Base-by-base conservation (phyloP, 1,139 yeast genomes). In the Debaryomyces nepalensis region DNA sequence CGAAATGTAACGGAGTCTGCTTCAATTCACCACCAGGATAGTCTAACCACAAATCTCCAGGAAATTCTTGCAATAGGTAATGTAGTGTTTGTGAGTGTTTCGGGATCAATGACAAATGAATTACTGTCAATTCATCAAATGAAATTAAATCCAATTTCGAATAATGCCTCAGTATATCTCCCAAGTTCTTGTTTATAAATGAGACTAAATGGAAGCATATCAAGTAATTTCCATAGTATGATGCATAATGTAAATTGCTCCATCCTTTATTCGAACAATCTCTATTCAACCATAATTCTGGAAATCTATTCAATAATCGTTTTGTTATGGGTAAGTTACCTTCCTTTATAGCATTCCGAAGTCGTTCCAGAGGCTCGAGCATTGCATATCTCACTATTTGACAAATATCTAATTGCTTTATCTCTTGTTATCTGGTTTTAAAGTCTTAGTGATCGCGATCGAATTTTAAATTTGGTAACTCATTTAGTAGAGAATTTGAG, bases 241-340 rank as follows among this genome's bases (percentile, higher is more conserved):
- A 82, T 1, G 97, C 93, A 63, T 89, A 90, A 63, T 91, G 98
- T 37, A 91, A 72, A 40, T 89, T 87, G 32, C 87, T 76, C 97
- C 97, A 91, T 1, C 98, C 98, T 53, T 85, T 81, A 32, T 69
- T 46, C 10, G 83, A 71, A 12, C 68, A 59, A 59, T 93, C 91
- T 16, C 82, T 73, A 57, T 90, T 88, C 43, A 84, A 81, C 64
- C 95, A 69, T 36, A 90, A 70, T 27, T 83, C 87, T 0, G 97
- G 97, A 55, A 77, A 87, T 39, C 95, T 73, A 41, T 76, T 72
- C 11, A 91, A 63, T 8, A 93, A 68, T 23, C 96, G 75, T 52
- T 81, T 77, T 26, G 87, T 93, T 20, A 87, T 84, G 20, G 84
- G 75, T 18, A 84, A 70, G 52, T 87, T 86, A 26, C 95, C 95